A percentile compares a stretch with the other conserved stretches of the same genome.
phyloP scores from a whole-genome alignment of 306 rosid genomes.

The Sechiopsis laciniata region DNA sequence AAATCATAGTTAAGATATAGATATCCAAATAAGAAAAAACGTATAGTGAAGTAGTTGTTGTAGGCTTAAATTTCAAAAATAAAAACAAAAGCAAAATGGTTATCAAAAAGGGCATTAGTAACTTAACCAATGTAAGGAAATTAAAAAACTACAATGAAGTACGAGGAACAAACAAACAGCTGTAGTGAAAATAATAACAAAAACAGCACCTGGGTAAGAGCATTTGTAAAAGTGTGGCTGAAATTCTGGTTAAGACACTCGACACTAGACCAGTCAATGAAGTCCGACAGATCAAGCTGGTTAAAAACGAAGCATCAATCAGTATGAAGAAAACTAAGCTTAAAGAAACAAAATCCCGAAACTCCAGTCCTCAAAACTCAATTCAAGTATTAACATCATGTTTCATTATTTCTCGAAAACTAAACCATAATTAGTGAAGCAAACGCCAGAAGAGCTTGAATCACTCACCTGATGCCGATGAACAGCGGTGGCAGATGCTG shows the following conservation, averaged over 20 bases:
- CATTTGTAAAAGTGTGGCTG: constrained; percentile 60
- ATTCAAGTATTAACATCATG: neutral
- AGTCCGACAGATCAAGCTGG: constrained; percentile 92
- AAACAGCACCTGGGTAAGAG: constrained; percentile 59
- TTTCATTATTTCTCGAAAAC: neutral
- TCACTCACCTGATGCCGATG: constrained; percentile 68
- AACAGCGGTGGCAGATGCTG: constrained; percentile 70
- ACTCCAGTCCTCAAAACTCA: neutral
- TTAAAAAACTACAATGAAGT: neutral
- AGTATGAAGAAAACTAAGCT: neutral
- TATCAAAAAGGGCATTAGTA: too few relatives aligned
- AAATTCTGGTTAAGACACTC: constrained; percentile 92
- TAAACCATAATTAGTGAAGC: neutral
- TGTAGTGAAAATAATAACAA: neutral
- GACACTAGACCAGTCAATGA: constrained; percentile 82
- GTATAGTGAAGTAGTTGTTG: too few relatives aligned
- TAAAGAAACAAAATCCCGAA: neutral
- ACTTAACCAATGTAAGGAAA: too few relatives aligned
- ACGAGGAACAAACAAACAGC: neutral
- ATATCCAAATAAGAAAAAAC: too few relatives aligned
- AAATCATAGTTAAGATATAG: too few relatives aligned
- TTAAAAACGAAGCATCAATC: constrained; percentile 13
- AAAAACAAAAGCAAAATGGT: too few relatives aligned
- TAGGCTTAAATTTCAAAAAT: too few relatives aligned
- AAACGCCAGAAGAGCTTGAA: constrained; percentile 24